Conservation (phyloP, 2,329 filamentous ascomycete genomes). For the Aspergillus latus region DNA sequence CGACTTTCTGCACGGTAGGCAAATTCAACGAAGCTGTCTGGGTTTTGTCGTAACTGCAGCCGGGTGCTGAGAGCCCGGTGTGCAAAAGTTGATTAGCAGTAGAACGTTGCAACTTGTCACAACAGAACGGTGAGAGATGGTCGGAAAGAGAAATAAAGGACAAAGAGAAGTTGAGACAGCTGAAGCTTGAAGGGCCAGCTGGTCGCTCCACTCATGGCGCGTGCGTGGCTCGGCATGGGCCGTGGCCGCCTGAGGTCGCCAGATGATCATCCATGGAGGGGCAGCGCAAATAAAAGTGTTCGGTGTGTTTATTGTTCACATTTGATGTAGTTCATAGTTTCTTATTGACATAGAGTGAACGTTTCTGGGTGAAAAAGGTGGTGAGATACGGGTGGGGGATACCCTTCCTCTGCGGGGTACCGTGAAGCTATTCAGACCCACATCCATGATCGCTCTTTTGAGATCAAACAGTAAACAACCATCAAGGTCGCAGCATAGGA, state of each 20-base stretch:
- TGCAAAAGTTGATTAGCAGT: neutral
- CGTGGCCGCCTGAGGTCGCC: neutral
- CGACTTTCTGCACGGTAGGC: neutral
- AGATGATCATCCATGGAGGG: neutral
- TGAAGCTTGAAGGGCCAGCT: neutral
- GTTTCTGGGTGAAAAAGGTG: neutral
- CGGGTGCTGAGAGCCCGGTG: neutral
- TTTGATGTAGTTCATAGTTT: neutral
- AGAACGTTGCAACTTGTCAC: neutral
- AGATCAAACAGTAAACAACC: no score
- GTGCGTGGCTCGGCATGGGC: conserved; percentile 4
- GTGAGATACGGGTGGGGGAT: neutral
- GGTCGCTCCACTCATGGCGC: conserved; percentile 10
- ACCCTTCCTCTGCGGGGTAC: conserved; percentile 10
- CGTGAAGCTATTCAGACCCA: conserved; percentile 5
- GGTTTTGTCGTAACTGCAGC: neutral
- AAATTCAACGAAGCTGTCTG: neutral
- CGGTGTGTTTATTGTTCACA: no score
- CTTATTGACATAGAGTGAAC: neutral
- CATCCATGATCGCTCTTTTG: neutral
- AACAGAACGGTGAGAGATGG: neutral
- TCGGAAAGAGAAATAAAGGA: neutral
- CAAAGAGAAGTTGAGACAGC: neutral
- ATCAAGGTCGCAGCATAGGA: neutral
- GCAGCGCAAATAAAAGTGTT: neutral